These are phyloP conservation scores for Athelia sp. DNA, from an alignment of 1,284 basidiomycete genomes.

Conservation along the genomic window DNA sequence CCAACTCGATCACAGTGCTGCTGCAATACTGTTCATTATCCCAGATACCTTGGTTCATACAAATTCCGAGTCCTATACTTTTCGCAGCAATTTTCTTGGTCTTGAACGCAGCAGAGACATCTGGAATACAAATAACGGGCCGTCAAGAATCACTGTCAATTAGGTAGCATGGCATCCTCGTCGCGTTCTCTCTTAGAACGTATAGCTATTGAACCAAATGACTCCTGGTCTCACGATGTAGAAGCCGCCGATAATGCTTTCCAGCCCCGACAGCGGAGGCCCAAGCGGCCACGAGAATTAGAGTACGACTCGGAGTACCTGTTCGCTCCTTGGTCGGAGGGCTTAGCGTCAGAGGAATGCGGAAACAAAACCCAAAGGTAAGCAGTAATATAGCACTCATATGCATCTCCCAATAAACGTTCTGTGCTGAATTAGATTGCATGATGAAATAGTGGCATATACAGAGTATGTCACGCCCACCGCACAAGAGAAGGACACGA, in stretches of 20 bases:
- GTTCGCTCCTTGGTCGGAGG: background rate
- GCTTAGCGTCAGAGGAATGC: background rate
- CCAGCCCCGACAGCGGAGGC: background rate
- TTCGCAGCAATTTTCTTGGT: too few species aligned
- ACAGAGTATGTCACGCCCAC: conserved; percentile 21
- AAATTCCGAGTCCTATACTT: too few species aligned
- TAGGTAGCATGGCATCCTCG: background rate
- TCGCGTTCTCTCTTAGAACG: background rate
- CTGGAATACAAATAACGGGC: too few species aligned
- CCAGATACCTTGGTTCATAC: too few species aligned
- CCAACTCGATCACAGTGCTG: too few species aligned
- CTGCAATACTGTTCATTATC: too few species aligned
- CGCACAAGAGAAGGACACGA: conserved; percentile 17
- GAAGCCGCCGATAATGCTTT: background rate
- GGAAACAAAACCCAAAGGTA: background rate
- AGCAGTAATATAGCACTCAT: background rate
- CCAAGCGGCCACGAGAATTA: background rate
- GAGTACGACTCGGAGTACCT: background rate
- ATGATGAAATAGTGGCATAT: conserved; percentile 21
- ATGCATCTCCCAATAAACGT: too few species aligned
- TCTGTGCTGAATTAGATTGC: background rate
- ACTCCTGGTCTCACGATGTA: background rate
- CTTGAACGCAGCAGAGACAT: too few species aligned
- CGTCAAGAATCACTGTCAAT: too few species aligned
- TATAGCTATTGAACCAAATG: background rate